Evolutionary conservation across 768 basidiomycete genomes (phyloP).

Genomic region (Butyriboletus loyo): DNA sequence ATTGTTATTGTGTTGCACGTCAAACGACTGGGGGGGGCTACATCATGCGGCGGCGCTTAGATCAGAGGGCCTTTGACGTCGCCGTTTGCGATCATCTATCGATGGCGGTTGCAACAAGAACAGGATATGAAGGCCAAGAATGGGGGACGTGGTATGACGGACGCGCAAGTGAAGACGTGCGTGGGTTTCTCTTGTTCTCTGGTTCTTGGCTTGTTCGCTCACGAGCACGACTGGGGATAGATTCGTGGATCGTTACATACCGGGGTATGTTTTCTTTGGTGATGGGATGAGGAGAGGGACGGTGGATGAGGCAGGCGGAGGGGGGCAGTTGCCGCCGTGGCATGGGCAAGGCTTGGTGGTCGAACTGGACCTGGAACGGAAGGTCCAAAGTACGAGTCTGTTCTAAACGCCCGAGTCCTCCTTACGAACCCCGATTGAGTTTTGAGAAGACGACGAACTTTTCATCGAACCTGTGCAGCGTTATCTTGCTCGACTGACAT

Average conservation of each 20-base stretch:
- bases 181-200: constrained; percentile 1
- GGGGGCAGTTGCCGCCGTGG: constrained; percentile 36
- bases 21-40: background rate
- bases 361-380: constrained; percentile 52
- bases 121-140: constrained; percentile 82
- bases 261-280: constrained; percentile 86
- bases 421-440: background rate
- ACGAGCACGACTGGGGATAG: constrained; percentile 33
- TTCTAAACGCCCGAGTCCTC: constrained; percentile 35
- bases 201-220: background rate
- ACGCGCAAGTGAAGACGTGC: constrained; percentile 64
- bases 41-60: constrained; percentile 17
- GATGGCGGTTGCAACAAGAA: constrained; percentile 90
- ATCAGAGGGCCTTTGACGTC: constrained; percentile 36
- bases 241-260: constrained; percentile 92
- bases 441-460: background rate
- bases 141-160: constrained; percentile 87
- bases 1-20: background rate
- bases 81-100: constrained; percentile 61
- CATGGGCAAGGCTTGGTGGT: constrained; percentile 49
- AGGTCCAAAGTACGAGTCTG: constrained; percentile 37
- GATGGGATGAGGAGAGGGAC: constrained; percentile 47
- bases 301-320: constrained; percentile 21
- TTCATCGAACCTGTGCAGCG: background rate
- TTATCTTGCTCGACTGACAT: no score